These are phyloP conservation scores for Cladophialophora bantiana DNA, from an alignment of 2,329 filamentous ascomycete genomes.

Conservation along the genomic window DNA sequence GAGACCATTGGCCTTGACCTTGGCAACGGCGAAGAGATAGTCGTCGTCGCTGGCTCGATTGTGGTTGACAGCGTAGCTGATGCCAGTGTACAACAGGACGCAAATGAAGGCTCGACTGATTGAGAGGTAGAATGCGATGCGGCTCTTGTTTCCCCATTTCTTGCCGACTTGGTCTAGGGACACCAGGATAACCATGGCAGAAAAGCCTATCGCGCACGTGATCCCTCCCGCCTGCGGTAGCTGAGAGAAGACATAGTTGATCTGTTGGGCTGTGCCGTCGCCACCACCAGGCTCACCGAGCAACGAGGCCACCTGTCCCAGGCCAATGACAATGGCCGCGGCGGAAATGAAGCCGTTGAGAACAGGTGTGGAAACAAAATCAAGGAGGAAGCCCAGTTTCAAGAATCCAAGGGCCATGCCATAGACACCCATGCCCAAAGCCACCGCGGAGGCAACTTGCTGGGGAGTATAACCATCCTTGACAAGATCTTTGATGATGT, in stretches of 20 bases:
- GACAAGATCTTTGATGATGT: conserved; percentile 63
- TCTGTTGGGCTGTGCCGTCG: conserved; percentile 62
- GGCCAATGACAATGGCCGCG: conserved; percentile 69
- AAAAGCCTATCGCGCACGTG: conserved; percentile 66
- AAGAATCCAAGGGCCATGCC: conserved; percentile 66
- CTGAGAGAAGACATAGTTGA: conserved; percentile 64
- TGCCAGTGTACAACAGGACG: conserved; percentile 67
- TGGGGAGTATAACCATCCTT: conserved; percentile 60
- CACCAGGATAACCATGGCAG: conserved; percentile 63
- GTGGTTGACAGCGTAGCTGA: conserved; percentile 67
- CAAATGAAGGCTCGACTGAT: conserved; percentile 68
- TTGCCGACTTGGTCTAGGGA: conserved; percentile 66
- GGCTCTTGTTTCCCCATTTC: conserved; percentile 65
- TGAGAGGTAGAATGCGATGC: conserved; percentile 63
- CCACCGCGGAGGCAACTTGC: conserved; percentile 66
- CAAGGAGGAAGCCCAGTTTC: conserved; percentile 70
- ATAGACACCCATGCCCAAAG: conserved; percentile 69
- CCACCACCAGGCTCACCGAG: conserved; percentile 62
- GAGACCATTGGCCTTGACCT: conserved; percentile 65
- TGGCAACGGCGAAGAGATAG: conserved; percentile 63
- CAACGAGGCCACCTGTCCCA: conserved; percentile 68
- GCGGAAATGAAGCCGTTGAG: conserved; percentile 71
- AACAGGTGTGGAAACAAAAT: conserved; percentile 70
- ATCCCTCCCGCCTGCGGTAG: conserved; percentile 65
- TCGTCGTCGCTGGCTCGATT: conserved; percentile 51